A percentile compares a stretch with the other conserved stretches of the same genome.
Conservation (phyloP, 805 yeast genomes). For the Ogataea naganishii region DNA sequence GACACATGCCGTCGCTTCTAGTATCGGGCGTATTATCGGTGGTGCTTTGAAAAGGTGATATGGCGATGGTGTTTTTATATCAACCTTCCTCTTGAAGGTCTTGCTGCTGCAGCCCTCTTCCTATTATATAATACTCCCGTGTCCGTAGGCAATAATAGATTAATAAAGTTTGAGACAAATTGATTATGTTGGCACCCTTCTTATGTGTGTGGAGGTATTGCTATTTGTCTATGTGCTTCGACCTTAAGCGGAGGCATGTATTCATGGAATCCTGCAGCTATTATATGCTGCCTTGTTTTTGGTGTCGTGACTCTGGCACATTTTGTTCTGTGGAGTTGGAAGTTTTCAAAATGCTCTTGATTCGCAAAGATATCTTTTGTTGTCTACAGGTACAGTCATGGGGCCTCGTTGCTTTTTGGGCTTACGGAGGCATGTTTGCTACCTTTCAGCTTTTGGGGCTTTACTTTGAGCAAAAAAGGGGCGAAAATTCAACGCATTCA, state of each 20-base stretch:
- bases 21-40: conserved; percentile 57
- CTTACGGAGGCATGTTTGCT: conserved; percentile 32
- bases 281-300: conserved; percentile 37
- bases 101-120: conserved; percentile 29
- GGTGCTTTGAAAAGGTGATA: conserved; percentile 51
- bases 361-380: conserved; percentile 33
- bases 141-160: conserved; percentile 29
- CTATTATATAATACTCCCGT: conserved; percentile 38
- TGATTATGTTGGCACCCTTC: conserved; percentile 41
- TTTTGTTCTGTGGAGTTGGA: conserved; percentile 33
- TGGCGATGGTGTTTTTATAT: conserved; percentile 76
- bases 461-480: conserved; percentile 42
- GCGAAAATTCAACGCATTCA: conserved; percentile 31
- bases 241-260: conserved; percentile 46
- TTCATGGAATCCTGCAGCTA: conserved; percentile 47
- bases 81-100: conserved; percentile 57
- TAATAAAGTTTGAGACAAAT: conserved; percentile 30
- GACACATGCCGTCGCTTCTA: conserved; percentile 41
- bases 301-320: conserved; percentile 30
- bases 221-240: conserved; percentile 40
- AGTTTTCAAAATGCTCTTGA: conserved; percentile 36
- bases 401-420: conserved; percentile 26
- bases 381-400: conserved; percentile 29
- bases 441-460: conserved; percentile 27
- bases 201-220: conserved; percentile 32